Conservation (phyloP, 1,139 yeast genomes). For the Yamadazyma epiphylla region DNA sequence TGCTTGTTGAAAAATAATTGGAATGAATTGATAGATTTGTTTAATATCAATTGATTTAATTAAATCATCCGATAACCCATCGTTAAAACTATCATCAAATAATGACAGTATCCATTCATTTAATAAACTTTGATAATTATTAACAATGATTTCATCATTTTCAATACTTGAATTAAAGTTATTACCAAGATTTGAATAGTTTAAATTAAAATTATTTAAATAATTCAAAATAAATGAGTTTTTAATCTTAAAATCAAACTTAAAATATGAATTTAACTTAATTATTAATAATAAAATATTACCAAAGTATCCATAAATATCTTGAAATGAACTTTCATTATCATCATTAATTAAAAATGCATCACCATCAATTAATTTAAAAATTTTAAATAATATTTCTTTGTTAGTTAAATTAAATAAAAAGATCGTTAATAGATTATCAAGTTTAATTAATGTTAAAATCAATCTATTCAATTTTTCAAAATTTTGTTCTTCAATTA, state of each 20-base stretch:
- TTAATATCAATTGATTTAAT: constrained; percentile 63
- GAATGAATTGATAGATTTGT: constrained; percentile 67
- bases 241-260: constrained; percentile 21
- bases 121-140: constrained; percentile 45
- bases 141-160: constrained; percentile 29
- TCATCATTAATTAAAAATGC: constrained; percentile 31
- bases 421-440: constrained; percentile 39
- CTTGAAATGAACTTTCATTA: constrained; percentile 62
- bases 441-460: constrained; percentile 40
- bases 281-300: constrained; percentile 49
- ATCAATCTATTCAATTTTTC: constrained; percentile 49
- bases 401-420: constrained; percentile 24
- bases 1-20: constrained; percentile 72
- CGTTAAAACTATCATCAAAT: constrained; percentile 66
- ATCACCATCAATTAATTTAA: constrained; percentile 33
- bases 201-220: constrained; percentile 29
- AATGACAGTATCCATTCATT: constrained; percentile 79
- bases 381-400: constrained; percentile 23
- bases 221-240: constrained; percentile 33
- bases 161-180: constrained; percentile 13
- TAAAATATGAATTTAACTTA: constrained; percentile 41
- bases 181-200: constrained; percentile 28
- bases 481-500: constrained; percentile 35
- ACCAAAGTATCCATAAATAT: constrained; percentile 66
- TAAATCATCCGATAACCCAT: constrained; percentile 82